Conservation (phyloP, 2,329 filamentous ascomycete species). For the Diaporthe longicolla region DNA sequence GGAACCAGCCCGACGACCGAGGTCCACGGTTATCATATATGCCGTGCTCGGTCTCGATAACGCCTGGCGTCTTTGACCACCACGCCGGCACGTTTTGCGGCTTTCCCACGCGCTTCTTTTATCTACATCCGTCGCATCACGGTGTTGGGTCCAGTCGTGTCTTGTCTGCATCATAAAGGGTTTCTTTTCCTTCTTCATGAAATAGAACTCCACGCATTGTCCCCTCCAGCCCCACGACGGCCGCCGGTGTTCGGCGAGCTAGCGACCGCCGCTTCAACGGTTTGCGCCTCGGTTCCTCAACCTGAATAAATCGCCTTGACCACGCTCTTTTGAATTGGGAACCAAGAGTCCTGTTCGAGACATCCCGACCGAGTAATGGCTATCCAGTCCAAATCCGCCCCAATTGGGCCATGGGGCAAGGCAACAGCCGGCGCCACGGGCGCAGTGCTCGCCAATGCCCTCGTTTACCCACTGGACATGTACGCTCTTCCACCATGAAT, state of each 20-base stretch:
- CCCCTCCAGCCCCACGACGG: slow-evolving; percentile 31
- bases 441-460: slow-evolving; percentile 92
- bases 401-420: slow-evolving; percentile 91
- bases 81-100: background rate
- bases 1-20: slow-evolving; percentile 34
- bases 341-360: background rate
- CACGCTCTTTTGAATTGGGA: background rate
- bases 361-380: slow-evolving; percentile 67
- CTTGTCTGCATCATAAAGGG: background rate
- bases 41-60: slow-evolving; percentile 33
- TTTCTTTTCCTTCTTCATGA: background rate
- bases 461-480: slow-evolving; percentile 98
- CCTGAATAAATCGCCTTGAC: background rate
- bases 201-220: slow-evolving; percentile 9
- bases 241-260: slow-evolving; percentile 40
- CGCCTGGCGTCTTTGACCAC: slow-evolving; percentile 10
- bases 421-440: slow-evolving; percentile 94
- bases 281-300: slow-evolving; percentile 69
- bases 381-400: slow-evolving; percentile 73
- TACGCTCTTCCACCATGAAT: slow-evolving; percentile 57
- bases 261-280: slow-evolving; percentile 23
- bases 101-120: background rate
- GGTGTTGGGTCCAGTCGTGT: background rate
- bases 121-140: slow-evolving; percentile 9
- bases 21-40: slow-evolving; percentile 35